Evolutionary conservation across 345 rosid genomes (phyloP).

Genomic region (Viola odorata): DNA sequence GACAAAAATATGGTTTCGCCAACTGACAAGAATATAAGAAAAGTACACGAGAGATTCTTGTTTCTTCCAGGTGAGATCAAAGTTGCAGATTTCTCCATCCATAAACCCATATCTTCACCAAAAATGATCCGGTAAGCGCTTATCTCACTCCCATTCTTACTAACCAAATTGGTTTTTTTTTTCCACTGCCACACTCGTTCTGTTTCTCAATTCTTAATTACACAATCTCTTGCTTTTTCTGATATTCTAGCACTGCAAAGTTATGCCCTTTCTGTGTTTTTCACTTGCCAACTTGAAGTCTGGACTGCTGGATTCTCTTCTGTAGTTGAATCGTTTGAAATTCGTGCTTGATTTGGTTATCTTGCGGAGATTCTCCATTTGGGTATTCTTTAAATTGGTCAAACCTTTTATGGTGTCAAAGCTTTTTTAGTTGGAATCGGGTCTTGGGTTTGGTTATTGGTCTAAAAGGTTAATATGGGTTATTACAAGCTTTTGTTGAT

Average conservation of each 20-base stretch:
- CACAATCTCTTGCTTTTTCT: not conserved
- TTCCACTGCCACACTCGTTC: not conserved
- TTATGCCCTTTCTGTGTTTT: not conserved
- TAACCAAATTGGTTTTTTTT: not conserved
- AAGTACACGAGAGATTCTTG: slow-evolving; percentile 5
- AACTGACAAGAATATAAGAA: no score
- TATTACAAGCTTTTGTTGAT: slow-evolving; percentile 6
- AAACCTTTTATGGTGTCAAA: slow-evolving; percentile 6
- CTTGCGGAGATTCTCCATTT: slow-evolving; percentile 19
- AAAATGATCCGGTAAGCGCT: not conserved
- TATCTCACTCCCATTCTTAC: not conserved
- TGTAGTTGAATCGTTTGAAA: not conserved
- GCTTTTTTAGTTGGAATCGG: not conserved
- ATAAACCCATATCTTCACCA: not conserved
- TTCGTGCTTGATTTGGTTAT: slow-evolving; percentile 15
- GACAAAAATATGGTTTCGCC: no score
- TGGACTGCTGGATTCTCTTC: slow-evolving; percentile 4
- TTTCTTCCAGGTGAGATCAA: not conserved
- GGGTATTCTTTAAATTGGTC: slow-evolving; percentile 28
- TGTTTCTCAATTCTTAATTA: not conserved
- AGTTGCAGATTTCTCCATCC: not conserved
- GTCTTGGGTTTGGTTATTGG: slow-evolving; percentile 9
- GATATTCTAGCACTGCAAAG: slow-evolving; percentile 5
- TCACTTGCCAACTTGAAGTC: slow-evolving; percentile 1
- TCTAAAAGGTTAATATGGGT: slow-evolving; percentile 2